Conservation (phyloP, 164 flowering plant genomes). For the Stephania japonica region DNA sequence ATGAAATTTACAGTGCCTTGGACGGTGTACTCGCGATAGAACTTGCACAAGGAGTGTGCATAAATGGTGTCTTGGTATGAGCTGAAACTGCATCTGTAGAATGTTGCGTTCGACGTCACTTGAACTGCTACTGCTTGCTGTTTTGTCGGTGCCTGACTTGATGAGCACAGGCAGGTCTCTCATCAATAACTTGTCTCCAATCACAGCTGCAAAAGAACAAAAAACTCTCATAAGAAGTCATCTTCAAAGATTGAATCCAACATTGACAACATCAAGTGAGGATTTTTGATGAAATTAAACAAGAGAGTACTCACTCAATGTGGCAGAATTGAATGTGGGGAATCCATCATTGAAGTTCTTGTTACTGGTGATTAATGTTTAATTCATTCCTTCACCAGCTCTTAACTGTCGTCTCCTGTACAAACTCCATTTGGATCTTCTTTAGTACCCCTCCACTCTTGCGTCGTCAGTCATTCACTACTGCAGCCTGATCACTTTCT, state of each 20-base stretch:
- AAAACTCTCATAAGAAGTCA: neutral
- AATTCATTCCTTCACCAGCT: slow-evolving; percentile 48
- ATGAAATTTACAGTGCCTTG: slow-evolving; percentile 55
- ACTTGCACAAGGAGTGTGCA: slow-evolving; percentile 43
- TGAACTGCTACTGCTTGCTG: slow-evolving; percentile 61
- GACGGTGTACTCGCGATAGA: slow-evolving; percentile 44
- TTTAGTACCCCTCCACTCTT: too few relatives aligned
- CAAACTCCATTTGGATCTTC: slow-evolving; percentile 28
- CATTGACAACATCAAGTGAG: neutral
- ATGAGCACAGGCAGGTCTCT: slow-evolving; percentile 47
- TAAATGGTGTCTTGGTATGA: slow-evolving; percentile 53
- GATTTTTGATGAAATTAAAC: too few relatives aligned
- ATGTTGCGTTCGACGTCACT: slow-evolving; percentile 39
- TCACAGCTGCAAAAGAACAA: slow-evolving; percentile 35
- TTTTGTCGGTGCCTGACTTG: slow-evolving; percentile 53
- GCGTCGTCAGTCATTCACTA: too few relatives aligned
- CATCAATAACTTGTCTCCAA: slow-evolving; percentile 55
- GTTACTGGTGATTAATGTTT: slow-evolving; percentile 36
- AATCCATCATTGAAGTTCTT: slow-evolving; percentile 42
- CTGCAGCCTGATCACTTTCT: too few relatives aligned
- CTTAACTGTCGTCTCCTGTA: slow-evolving; percentile 45
- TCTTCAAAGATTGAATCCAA: too few relatives aligned
- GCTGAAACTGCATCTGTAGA: slow-evolving; percentile 37
- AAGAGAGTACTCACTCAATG: slow-evolving; percentile 54
- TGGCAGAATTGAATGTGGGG: slow-evolving; percentile 48